Conservation (phyloP, 306 rosid genomes). For the Rosa persica region DNA sequence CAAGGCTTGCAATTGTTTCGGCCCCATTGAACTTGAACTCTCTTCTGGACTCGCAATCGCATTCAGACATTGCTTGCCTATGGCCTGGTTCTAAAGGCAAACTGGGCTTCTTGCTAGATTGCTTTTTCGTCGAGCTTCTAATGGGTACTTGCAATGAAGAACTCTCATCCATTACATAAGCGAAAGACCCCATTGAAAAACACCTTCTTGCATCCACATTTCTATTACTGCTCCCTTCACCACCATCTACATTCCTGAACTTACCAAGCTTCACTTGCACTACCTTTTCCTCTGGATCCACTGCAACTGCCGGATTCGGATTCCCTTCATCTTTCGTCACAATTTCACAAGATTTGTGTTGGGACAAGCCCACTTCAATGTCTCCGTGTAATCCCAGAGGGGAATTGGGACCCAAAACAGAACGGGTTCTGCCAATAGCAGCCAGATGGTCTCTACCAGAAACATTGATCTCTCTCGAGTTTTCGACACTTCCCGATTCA, state of each 20-base stretch:
- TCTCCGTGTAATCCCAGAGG: conserved; percentile 37
- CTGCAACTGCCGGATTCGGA: conserved; percentile 1
- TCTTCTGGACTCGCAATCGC: conserved; percentile 72
- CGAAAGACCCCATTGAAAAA: conserved; percentile 92
- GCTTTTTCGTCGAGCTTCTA: conserved; percentile 51
- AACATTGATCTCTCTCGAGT: conserved; percentile 59
- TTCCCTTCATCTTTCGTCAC: conserved; percentile 28
- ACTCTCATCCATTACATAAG: conserved; percentile 82
- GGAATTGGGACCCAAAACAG: conserved; percentile 42
- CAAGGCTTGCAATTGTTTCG: conserved; percentile 32
- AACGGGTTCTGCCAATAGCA: conserved; percentile 49
- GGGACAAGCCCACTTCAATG: conserved; percentile 41
- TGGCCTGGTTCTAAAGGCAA: conserved; percentile 65
- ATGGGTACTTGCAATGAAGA: conserved; percentile 70
- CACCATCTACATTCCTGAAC: conserved; percentile 63
- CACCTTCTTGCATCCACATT: conserved; percentile 78
- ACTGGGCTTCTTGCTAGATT: conserved; percentile 46
- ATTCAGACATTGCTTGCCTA: conserved; percentile 80
- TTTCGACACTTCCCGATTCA: conserved; percentile 77
- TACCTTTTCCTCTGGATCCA: conserved; percentile 48
- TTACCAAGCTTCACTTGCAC: conserved; percentile 86
- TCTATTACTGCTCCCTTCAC: conserved; percentile 44
- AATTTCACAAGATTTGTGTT: conserved; percentile 41
- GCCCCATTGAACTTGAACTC: conserved; percentile 62
- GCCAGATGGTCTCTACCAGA: conserved; percentile 42